These are phyloP conservation scores for Sporisorium reilianum DNA, from an alignment of 1,284 basidiomycete species.

Conservation along the genomic window DNA sequence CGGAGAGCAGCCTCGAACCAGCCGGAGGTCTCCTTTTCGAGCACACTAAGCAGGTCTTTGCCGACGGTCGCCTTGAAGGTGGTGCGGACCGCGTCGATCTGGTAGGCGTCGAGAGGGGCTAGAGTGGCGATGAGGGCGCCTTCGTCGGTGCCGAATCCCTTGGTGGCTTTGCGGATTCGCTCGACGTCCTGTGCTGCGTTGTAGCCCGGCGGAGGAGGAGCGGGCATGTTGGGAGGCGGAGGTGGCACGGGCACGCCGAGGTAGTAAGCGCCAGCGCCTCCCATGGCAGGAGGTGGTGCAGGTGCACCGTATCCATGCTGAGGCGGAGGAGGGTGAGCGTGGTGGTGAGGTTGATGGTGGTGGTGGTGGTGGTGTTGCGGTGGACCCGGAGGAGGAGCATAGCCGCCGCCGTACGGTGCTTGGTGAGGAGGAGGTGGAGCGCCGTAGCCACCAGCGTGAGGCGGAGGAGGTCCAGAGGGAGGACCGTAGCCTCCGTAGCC, in stretches of 20 bases:
- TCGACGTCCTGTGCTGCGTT: constrained; percentile 62
- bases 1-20: constrained; percentile 63
- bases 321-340: constrained; percentile 31
- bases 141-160: constrained; percentile 67
- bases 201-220: constrained; percentile 59
- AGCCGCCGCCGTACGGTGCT: constrained; percentile 30
- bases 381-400: constrained; percentile 38
- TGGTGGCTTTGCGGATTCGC: constrained; percentile 65
- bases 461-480: constrained; percentile 27
- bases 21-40: constrained; percentile 67
- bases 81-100: constrained; percentile 57
- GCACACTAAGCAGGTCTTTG: constrained; percentile 59
- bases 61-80: constrained; percentile 64
- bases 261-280: constrained; percentile 49
- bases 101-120: constrained; percentile 60
- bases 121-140: constrained; percentile 56
- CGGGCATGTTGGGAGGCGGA: constrained; percentile 57
- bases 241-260: constrained; percentile 61
- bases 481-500: constrained; percentile 45
- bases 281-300: constrained; percentile 18
- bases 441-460: constrained; percentile 35
- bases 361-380: constrained; percentile 25
- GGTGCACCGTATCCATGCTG: constrained; percentile 52
- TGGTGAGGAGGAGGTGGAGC: constrained; percentile 40
- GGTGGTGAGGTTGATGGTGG: constrained; percentile 7